phyloP scores from a whole-genome alignment of 495 filamentous ascomycete species.

The Terfezia claveryi region DNA sequence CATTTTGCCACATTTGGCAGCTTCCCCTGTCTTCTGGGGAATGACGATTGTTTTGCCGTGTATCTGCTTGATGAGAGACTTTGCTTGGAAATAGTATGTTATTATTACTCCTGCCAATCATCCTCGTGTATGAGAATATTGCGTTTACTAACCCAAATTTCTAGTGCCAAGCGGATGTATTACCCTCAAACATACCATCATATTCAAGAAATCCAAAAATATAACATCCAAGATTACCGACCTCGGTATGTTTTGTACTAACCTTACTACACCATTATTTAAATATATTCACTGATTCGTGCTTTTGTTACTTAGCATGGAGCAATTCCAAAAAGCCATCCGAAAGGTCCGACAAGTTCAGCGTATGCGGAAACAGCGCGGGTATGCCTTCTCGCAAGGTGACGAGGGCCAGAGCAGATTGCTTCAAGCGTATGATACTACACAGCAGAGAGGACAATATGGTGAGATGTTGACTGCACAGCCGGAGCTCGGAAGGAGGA shows the following conservation, averaged over 20 bases:
- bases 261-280: not conserved
- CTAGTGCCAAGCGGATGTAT: constrained; percentile 88
- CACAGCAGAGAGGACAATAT: constrained; percentile 68
- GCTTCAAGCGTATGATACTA: constrained; percentile 94
- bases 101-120: not conserved
- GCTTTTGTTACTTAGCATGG: constrained; percentile 43
- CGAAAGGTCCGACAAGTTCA: constrained; percentile 96
- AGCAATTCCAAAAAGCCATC: constrained; percentile 99
- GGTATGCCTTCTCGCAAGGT: constrained; percentile 93
- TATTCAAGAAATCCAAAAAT: constrained; percentile 99
- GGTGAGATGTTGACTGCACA: constrained; percentile 72
- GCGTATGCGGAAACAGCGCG: constrained; percentile 96
- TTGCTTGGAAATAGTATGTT: constrained; percentile 44
- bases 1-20: constrained; percentile 57
- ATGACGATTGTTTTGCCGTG: constrained; percentile 61
- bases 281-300: constrained; percentile 2
- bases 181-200: constrained; percentile 90
- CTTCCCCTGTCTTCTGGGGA: constrained; percentile 69
- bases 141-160: constrained; percentile 11
- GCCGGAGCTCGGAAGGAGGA: not conserved
- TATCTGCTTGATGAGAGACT: constrained; percentile 73
- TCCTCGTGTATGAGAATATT: not conserved
- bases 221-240: constrained; percentile 97
- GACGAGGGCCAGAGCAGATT: constrained; percentile 88
- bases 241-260: constrained; percentile 39